Base-by-base conservation (phyloP, 768 basidiomycete genomes). In the Auriculariales sp. region DNA sequence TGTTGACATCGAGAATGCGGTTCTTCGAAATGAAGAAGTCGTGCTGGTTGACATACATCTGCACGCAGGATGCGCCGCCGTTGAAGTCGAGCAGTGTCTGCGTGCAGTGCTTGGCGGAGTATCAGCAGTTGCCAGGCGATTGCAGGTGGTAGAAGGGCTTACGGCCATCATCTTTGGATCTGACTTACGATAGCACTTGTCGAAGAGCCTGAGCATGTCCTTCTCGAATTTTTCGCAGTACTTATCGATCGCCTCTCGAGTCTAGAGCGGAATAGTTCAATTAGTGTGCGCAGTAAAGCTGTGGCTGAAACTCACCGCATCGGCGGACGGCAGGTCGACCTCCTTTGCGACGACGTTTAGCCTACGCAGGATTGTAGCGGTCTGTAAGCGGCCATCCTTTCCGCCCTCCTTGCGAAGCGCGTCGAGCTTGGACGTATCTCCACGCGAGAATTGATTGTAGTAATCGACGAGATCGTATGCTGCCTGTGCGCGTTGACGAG, bases 91-190 rank as follows among this genome's bases (percentile, higher is more conserved):
- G 75, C 4, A 99, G 70, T 2, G 90, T 94, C 67, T 93, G 88
- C 0, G 95, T 94, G 60, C 94, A 98, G 61, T 98, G 95, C 94
- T 99, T 58, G 34, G 22, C 15, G n/a, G 28, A n/a, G 36, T n/a
- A 52, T 22, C 3, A 49, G 42, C 17, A 30, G 50, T 30, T 30
- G 12, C 39, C 56, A 54, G 47, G 32, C 52, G 10, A 28, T 33
- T 34, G 51, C 39, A 6, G 25, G 12, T 49, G 24, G 35, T 34
- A 28, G n/a, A 10, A 27, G 15, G 49, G 69, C 77, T 39, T 50
- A 71, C 95, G 68, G 93, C 89, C 95, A 99, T 99, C 85, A 97
- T 88, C 67, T 94, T 94, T 0, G 95, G 95, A 61, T 99, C 95
- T 28, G 93, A 92, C 61, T 90, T 89, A 48, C 93, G 79, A 65